Conservation (phyloP, 768 basidiomycete species). For the Psilocybe cubensis region DNA sequence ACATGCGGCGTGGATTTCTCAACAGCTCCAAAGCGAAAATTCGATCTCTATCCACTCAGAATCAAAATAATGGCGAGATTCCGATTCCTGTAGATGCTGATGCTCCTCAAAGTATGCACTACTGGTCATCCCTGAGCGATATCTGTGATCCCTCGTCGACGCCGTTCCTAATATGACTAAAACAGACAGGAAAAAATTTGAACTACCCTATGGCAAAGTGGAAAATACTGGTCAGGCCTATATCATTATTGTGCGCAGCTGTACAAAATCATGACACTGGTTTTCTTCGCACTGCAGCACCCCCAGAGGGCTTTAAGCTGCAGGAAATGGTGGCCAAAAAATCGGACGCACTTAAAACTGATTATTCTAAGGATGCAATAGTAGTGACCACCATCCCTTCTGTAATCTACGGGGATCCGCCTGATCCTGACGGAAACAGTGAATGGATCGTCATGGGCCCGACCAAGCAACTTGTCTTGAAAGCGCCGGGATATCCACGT, state of each 20-base stretch:
- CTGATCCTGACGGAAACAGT: neutral
- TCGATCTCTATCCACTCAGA: neutral
- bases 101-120: neutral
- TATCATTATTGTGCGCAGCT: neutral
- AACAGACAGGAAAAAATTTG: neutral
- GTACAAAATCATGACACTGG: neutral
- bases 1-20: constrained; percentile 30
- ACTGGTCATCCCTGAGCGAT: neutral
- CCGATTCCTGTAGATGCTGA: neutral
- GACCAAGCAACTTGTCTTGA: constrained; percentile 4
- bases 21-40: constrained; percentile 22
- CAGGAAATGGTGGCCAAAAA: neutral
- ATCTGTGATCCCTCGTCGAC: neutral
- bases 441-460: constrained; percentile 5
- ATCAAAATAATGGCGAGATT: neutral
- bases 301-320: constrained; percentile 4
- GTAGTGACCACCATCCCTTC: constrained; percentile 14
- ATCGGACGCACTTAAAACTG: neutral
- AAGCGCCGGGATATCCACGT: constrained; percentile 1
- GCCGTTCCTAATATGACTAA: no score
- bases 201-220: constrained; percentile 8
- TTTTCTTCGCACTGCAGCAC: neutral
- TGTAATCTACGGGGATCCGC: neutral
- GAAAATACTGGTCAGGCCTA: constrained; percentile 1
- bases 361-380: neutral